Evolutionary conservation across 106 monocot species (phyloP), one percentile per base, ranked within the genome.

Genomic region (Apostasia shenzhenica): DNA sequence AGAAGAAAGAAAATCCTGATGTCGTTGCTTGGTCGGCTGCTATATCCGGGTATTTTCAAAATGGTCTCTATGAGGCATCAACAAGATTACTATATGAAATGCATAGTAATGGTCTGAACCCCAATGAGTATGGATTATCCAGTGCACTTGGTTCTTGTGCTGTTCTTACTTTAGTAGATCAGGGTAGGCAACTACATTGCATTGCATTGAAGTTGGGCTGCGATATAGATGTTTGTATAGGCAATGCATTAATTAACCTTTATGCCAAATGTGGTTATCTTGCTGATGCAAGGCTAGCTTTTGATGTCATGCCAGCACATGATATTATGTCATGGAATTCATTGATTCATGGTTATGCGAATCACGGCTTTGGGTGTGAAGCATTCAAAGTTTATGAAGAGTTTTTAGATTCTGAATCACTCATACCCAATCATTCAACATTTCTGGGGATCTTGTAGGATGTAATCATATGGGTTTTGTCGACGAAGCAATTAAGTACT

Each of bases 321-420:
- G 88, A 92, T 79, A 13, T 76, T 8, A 76, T 76, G 63, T 92
- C 92, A 61, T 92, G 88, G 82, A 92, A 92, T 48, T 88, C 85
- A 2, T 41, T 92, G 62, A 88, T 92, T 65, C 85, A 88, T 69
- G 78, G 82, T 1, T 83, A 81, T 54, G 82, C 88, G 44, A 58
- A 85, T 62, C 70, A 80, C 63, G 92, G 92, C 6, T 43, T 63
- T 55, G 81, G 68, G n/a, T 42, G 4, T 1, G 46, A 74, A 12
- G 82, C 61, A 6, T 26, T 88, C 2, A 14, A 72, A 51, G 41
- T 72, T 8, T 81, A 88, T 51, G 42, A 74, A 40, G 48, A 79
- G 56, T 85, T 92, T 83, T 2, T 59, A 10, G 56, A 73, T 3
- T 8, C 47, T 3, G 53, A 53, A 3, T 12, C 41, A 11, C 42